Evolutionary conservation across 2,329 filamentous ascomycete species (phyloP).

Genomic region (Ophiostoma sp.): DNA sequence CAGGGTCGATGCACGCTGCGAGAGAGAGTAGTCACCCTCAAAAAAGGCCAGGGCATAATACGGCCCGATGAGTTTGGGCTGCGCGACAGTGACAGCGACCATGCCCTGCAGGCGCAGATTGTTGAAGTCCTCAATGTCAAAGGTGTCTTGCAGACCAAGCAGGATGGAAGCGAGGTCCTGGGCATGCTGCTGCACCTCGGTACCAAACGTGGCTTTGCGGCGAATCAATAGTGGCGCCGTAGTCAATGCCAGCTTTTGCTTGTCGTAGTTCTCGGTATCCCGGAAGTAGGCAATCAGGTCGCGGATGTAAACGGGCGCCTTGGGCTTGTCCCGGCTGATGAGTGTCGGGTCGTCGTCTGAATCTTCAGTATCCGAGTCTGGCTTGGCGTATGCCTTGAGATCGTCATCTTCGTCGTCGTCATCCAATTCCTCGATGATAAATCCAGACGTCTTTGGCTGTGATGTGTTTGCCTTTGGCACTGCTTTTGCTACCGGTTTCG

Average conservation of each 20-base stretch:
- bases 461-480: not conserved
- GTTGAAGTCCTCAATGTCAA: conserved; percentile 72
- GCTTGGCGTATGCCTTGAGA: conserved; percentile 74
- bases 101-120: conserved; percentile 72
- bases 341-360: conserved; percentile 90
- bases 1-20: conserved; percentile 76
- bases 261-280: conserved; percentile 78
- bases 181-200: conserved; percentile 77
- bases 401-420: conserved; percentile 61
- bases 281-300: conserved; percentile 75
- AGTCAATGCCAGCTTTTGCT: conserved; percentile 70
- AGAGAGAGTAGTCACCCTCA: conserved; percentile 82
- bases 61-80: conserved; percentile 70
- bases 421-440: conserved; percentile 63
- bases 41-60: conserved; percentile 86
- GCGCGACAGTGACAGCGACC: conserved; percentile 71
- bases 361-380: conserved; percentile 82
- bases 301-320: conserved; percentile 82
- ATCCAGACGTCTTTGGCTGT: conserved; percentile 32
- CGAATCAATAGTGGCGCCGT: conserved; percentile 77
- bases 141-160: conserved; percentile 78
- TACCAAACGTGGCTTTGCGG: conserved; percentile 81
- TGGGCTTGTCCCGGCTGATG: conserved; percentile 74
- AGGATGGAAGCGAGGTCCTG: conserved; percentile 74
- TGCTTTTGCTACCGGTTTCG: conserved; percentile 27